Evolutionary conservation across 1,284 basidiomycete genomes (phyloP).

Genomic region (Pterula multifida): DNA sequence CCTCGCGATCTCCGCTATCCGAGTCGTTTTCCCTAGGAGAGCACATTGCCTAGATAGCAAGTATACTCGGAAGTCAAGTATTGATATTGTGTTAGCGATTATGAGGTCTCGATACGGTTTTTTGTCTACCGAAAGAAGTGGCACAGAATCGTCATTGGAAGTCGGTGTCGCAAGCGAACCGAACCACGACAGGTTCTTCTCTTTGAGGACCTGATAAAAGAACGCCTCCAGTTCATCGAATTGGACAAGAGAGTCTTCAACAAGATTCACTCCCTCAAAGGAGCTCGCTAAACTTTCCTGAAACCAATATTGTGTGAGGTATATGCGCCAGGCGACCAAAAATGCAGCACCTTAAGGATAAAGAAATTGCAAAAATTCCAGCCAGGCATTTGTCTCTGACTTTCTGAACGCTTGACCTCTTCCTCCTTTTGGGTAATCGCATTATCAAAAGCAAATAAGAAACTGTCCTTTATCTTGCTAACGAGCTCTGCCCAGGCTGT

Average conservation of each 20-base stretch:
- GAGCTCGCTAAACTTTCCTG: constrained; percentile 92
- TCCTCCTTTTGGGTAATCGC: constrained; percentile 75
- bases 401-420: constrained; percentile 78
- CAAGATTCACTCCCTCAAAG: constrained; percentile 82
- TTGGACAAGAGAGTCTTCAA: constrained; percentile 81
- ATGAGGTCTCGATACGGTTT: constrained; percentile 89
- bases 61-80: constrained; percentile 92
- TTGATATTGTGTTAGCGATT: constrained; percentile 80
- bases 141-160: constrained; percentile 70
- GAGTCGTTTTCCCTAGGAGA: constrained; percentile 64
- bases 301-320: constrained; percentile 2
- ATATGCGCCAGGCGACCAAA: neutral
- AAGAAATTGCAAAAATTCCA: constrained; percentile 99
- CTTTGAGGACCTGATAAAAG: constrained; percentile 70
- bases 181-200: constrained; percentile 86
- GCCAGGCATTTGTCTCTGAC: constrained; percentile 78
- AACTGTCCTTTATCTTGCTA: constrained; percentile 81
- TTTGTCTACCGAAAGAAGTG: constrained; percentile 68
- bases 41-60: constrained; percentile 80
- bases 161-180: constrained; percentile 65
- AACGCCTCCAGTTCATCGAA: constrained; percentile 88
- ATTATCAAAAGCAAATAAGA: constrained; percentile 73
- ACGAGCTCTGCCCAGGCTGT: constrained; percentile 84
- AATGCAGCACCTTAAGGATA: constrained; percentile 67
- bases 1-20: constrained; percentile 54